Conservation (phyloP, 1,139 yeast genomes). For the Suhomyces terraborum region DNA sequence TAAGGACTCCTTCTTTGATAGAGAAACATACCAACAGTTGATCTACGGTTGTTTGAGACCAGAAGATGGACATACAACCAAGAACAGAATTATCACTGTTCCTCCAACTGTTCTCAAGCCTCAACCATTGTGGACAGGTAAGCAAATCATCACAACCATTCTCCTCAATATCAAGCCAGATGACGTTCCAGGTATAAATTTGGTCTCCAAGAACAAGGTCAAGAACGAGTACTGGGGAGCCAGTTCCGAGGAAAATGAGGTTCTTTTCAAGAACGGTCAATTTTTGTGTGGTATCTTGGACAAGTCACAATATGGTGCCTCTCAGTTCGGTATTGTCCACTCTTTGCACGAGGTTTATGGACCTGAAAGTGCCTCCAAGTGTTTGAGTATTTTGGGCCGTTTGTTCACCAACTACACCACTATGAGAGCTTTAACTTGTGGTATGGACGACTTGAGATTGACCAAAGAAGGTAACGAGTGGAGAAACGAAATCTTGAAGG, state of each 20-base stretch:
- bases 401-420: constrained; percentile 91
- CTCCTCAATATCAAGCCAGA: constrained; percentile 82
- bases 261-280: constrained; percentile 83
- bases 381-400: constrained; percentile 88
- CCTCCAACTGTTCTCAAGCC: constrained; percentile 93
- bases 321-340: constrained; percentile 95
- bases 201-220: constrained; percentile 80
- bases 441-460: constrained; percentile 97
- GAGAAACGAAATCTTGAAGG: constrained; percentile 80
- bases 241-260: constrained; percentile 81
- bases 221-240: constrained; percentile 95
- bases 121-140: constrained; percentile 95
- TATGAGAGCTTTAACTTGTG: constrained; percentile 95
- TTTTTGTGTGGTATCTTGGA: constrained; percentile 90
- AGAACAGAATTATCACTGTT: constrained; percentile 69
- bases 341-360: constrained; percentile 96
- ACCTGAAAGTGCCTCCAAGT: constrained; percentile 83
- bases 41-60: constrained; percentile 94
- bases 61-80: constrained; percentile 94
- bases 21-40: constrained; percentile 91
- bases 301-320: constrained; percentile 98
- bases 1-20: constrained; percentile 86
- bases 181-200: constrained; percentile 86
- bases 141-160: constrained; percentile 92
- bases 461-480: constrained; percentile 88